Evolutionary conservation across 352 stramenopile genomes (phyloP).

Genomic region (Pythium utonaiense): DNA sequence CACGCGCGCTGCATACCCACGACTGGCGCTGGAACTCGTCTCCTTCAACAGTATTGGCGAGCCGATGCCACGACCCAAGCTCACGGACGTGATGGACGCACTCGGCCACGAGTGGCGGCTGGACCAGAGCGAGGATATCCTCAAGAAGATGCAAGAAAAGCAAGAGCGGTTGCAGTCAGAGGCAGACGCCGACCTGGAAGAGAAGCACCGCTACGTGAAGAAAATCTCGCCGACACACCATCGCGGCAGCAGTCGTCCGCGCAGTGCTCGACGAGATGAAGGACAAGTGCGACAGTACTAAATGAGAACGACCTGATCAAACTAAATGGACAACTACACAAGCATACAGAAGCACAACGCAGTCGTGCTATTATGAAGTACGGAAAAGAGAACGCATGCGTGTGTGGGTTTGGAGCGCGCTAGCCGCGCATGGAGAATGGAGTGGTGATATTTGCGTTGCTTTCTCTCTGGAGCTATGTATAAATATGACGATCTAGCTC

Average conservation of each 20-base stretch:
- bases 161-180: background rate
- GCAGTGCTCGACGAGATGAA: background rate
- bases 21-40: constrained; percentile 8
- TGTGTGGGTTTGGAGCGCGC: background rate
- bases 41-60: constrained; percentile 18
- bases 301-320: no score
- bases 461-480: background rate
- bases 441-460: background rate
- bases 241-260: background rate
- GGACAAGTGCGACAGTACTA: background rate
- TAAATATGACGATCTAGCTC: constrained; percentile 20
- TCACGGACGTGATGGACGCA: constrained; percentile 17
- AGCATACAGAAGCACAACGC: no score
- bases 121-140: constrained; percentile 6
- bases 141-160: constrained; percentile 1
- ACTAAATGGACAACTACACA: no score
- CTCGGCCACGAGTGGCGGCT: constrained; percentile 9
- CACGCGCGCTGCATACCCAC: constrained; percentile 11
- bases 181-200: background rate
- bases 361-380: background rate
- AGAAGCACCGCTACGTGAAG: background rate
- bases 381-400: background rate
- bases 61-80: constrained; percentile 15
- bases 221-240: background rate
- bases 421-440: background rate